Conservation (phyloP, 352 stramenopile species). For the Pythium guiyangense region DNA sequence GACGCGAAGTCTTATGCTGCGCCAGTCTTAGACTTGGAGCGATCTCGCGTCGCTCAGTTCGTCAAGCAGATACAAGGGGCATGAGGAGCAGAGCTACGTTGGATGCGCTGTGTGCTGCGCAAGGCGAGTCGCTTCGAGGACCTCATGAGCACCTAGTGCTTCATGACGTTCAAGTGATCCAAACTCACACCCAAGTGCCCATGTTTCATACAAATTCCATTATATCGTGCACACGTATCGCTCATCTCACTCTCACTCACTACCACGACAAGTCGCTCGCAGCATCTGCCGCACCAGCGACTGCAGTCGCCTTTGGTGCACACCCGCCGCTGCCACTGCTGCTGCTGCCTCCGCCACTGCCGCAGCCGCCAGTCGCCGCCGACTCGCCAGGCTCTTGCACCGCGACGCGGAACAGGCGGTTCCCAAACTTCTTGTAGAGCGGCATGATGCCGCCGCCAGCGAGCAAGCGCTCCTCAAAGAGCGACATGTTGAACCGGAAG, state of each 20-base stretch:
- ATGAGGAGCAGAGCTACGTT: no score
- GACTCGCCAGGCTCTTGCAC: constrained; percentile 49
- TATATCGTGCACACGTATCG: neutral
- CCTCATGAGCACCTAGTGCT: no score
- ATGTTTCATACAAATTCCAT: constrained; percentile 1
- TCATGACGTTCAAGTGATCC: neutral
- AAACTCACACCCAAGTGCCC: neutral
- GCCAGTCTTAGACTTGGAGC: no score
- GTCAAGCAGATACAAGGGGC: no score
- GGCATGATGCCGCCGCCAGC: constrained; percentile 82
- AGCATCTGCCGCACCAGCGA: constrained; percentile 27
- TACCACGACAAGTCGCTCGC: constrained; percentile 66
- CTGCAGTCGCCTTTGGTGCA: constrained; percentile 31
- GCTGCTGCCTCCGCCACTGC: constrained; percentile 21
- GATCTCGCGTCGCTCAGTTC: no score
- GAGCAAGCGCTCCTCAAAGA: constrained; percentile 81
- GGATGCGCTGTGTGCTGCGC: no score
- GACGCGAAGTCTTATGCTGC: neutral
- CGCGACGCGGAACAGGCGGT: constrained; percentile 80
- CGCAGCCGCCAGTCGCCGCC: constrained; percentile 28
- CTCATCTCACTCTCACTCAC: neutral
- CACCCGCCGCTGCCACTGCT: constrained; percentile 11
- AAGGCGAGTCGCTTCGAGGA: no score
- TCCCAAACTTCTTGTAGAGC: constrained; percentile 85
- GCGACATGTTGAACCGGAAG: constrained; percentile 86